A percentile compares a stretch with the other conserved stretches of the same genome.
These are phyloP conservation scores for Thermochaetoides dissita DNA, from an alignment of 2,329 filamentous ascomycete genomes.

Conservation along the genomic window DNA sequence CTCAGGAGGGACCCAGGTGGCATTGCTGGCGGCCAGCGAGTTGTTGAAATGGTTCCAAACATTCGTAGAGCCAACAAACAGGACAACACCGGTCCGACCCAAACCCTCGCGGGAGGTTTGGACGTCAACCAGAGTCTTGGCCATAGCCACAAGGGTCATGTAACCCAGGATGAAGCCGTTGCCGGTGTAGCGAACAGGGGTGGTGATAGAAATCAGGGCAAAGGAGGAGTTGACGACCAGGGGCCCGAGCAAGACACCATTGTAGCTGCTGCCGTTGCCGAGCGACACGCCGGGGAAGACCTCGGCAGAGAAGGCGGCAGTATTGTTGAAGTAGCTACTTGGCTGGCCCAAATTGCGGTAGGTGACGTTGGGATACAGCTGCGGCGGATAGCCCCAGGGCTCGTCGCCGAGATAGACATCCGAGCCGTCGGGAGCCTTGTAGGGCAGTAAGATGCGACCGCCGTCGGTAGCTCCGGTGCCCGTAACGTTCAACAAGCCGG, in stretches of 20 bases:
- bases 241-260: constrained; percentile 62
- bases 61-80: constrained; percentile 56
- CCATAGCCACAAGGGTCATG: constrained; percentile 66
- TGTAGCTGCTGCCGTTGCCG: constrained; percentile 31
- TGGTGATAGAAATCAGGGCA: constrained; percentile 65
- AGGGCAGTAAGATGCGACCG: constrained; percentile 47
- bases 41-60: constrained; percentile 50
- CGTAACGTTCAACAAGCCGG: constrained; percentile 53
- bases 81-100: constrained; percentile 52
- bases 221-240: constrained; percentile 57
- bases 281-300: constrained; percentile 38
- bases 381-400: constrained; percentile 53
- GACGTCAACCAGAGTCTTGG: constrained; percentile 47
- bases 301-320: constrained; percentile 30
- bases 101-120: constrained; percentile 54
- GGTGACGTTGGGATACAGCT: constrained; percentile 67
- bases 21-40: constrained; percentile 31
- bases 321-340: constrained; percentile 27
- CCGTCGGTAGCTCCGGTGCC: constrained; percentile 28
- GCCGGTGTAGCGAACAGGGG: constrained; percentile 60
- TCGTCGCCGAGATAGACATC: constrained; percentile 46
- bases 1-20: constrained; percentile 26
- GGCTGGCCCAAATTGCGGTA: constrained; percentile 35
- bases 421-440: constrained; percentile 41
- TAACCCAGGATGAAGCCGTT: constrained; percentile 56